phyloP scores from a whole-genome alignment of 345 rosid genomes.

The Abelmoschus esculentus region DNA sequence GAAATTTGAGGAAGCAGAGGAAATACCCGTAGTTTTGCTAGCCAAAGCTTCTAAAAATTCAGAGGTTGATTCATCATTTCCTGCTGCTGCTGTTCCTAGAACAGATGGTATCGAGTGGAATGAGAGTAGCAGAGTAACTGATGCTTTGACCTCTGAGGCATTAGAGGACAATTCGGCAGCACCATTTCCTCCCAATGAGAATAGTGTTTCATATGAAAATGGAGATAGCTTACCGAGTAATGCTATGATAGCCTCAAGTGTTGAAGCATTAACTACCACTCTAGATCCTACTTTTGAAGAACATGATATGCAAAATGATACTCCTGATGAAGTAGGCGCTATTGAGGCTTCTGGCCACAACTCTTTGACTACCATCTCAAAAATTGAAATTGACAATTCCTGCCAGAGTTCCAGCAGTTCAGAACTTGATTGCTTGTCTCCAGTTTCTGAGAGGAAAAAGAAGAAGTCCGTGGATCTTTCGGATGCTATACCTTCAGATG shows the following conservation, averaged over 20 bases:
- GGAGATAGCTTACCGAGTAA: slow-evolving; percentile 31
- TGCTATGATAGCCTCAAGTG: slow-evolving; percentile 28
- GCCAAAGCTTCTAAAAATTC: slow-evolving; percentile 27
- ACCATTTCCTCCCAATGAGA: slow-evolving; percentile 19
- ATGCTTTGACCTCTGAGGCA: slow-evolving; percentile 33
- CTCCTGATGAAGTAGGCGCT: slow-evolving; percentile 26
- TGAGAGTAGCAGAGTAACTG: slow-evolving; percentile 30
- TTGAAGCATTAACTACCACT: slow-evolving; percentile 30
- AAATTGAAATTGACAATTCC: slow-evolving; percentile 47
- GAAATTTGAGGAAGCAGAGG: slow-evolving; percentile 30
- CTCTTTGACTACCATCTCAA: slow-evolving; percentile 48
- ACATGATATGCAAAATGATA: slow-evolving; percentile 10
- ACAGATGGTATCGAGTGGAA: slow-evolving; percentile 20
- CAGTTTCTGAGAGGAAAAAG: slow-evolving; percentile 25
- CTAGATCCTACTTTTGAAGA: slow-evolving; percentile 28
- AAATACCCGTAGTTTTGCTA: slow-evolving; percentile 29
- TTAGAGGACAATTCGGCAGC: slow-evolving; percentile 34
- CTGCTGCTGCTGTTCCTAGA: slow-evolving; percentile 12
- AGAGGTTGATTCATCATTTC: slow-evolving; percentile 23
- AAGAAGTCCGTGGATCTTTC: slow-evolving; percentile 32
- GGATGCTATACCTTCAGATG: slow-evolving; percentile 20
- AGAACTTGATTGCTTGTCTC: slow-evolving; percentile 31
- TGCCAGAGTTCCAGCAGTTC: slow-evolving; percentile 25
- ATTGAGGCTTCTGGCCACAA: slow-evolving; percentile 30
- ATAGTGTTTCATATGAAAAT: slow-evolving; percentile 26